These are phyloP conservation scores for Halophytophthora batemanensis DNA, from an alignment of 352 stramenopile species.

Conservation along the genomic window DNA sequence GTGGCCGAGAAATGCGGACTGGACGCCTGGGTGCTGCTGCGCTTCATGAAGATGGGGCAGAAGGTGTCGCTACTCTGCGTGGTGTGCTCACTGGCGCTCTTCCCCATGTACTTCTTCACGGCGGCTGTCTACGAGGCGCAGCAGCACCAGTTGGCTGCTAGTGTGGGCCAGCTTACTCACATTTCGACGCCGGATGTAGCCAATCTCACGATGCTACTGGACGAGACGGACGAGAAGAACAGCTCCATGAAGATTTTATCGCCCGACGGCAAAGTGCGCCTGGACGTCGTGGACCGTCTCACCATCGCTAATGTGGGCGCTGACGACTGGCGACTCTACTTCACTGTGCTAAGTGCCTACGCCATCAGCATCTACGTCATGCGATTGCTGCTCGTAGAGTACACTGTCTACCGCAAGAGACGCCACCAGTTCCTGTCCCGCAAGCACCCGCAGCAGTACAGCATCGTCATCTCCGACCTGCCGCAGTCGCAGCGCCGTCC, in stretches of 20 bases:
- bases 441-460: slow-evolving; percentile 65
- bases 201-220: no score
- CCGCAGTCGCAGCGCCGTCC: slow-evolving; percentile 54
- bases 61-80: slow-evolving; percentile 66
- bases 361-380: slow-evolving; percentile 55
- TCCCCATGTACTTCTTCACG: slow-evolving; percentile 76
- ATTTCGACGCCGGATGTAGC: no score
- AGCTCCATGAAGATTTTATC: no score
- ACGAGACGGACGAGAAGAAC: no score
- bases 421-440: slow-evolving; percentile 59
- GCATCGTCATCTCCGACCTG: slow-evolving; percentile 69
- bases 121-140: slow-evolving; percentile 13
- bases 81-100: slow-evolving; percentile 50
- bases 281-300: no score
- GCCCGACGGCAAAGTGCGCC: no score
- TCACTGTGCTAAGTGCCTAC: no score
- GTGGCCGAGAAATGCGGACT: no score
- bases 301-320: no score
- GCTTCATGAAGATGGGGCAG: slow-evolving; percentile 61
- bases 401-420: slow-evolving; percentile 51
- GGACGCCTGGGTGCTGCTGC: slow-evolving; percentile 72
- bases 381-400: slow-evolving; percentile 57
- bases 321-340: slow-evolving; percentile 40
- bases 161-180: no score
- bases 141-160: no score